Base-by-base conservation (phyloP, 73 alveolate genomes). In the Paramecium octaurelia region DNA sequence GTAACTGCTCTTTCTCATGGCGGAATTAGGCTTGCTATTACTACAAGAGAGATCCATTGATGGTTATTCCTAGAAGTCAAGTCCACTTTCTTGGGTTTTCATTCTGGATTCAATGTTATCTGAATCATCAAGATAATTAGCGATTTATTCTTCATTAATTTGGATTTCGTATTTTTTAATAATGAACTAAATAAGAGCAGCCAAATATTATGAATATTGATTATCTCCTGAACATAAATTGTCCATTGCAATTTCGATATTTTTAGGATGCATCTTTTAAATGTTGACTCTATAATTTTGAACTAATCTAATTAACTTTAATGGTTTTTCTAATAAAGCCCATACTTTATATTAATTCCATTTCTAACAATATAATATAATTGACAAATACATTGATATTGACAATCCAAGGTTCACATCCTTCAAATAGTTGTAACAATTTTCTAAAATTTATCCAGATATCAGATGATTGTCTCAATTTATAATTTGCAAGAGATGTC, bases 351-450 rank as follows among this genome's bases (percentile, higher is more conserved):
- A 64, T 64, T 64, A 31, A 64, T 64, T 64, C 84, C 84, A 64
- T 64, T 64, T 64, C 84, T 64, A 64, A 27, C 50, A 27, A 14
- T 16, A 34, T 10, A 11, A 64, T 11, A 31, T 27, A 64, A 11
- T 27, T 27, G 31, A 54, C 8, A 27, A 31, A 31, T 64, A 64
- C 84, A 64, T 64, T 27, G 12, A 64, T 50, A 64, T 64, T 34
- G 23, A 64, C 5, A 64, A 64, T 64, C 84, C 84, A 64, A 34
- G 84, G 84, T 64, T 64, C 84, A 20, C 84, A 64, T 2, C 84
- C 84, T 64, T 64, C 84, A 64, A 64, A 64, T 24, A 64, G 14
- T 64, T 64, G 48, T 24, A 64, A 1, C 12, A 64, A 7, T 24
- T 64, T 64, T 64, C 84, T 64, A 18, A 64, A 64, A 64, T 64